A percentile compares a stretch with the other conserved stretches of the same genome.
Evolutionary conservation across 169 alveolate genomes (phyloP).

Genomic region (Plasmodium gallinaceum): DNA sequence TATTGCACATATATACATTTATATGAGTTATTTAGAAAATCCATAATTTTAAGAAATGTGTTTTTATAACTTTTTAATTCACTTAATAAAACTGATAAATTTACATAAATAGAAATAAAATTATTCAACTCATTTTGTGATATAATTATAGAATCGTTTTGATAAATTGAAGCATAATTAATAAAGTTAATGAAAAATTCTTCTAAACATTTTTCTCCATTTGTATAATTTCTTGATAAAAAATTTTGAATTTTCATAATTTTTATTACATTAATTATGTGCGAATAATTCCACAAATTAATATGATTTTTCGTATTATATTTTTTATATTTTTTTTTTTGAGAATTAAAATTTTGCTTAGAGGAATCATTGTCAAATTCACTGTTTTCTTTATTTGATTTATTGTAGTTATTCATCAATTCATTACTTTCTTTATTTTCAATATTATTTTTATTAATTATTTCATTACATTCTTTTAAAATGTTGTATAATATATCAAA

Average conservation of each 20-base stretch:
- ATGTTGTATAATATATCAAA: slow-evolving; percentile 25
- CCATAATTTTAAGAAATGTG: background rate
- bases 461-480: background rate
- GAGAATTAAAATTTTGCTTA: background rate
- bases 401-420: background rate
- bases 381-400: background rate
- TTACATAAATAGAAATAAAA: slow-evolving; percentile 36
- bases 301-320: background rate
- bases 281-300: slow-evolving; percentile 37
- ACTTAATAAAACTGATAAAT: slow-evolving; percentile 12
- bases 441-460: background rate
- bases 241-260: slow-evolving; percentile 27
- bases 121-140: slow-evolving; percentile 54
- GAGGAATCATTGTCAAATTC: background rate
- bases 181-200: background rate
- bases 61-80: slow-evolving; percentile 3
- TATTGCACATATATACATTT: background rate
- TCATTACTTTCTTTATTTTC: background rate
- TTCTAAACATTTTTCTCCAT: slow-evolving; percentile 9
- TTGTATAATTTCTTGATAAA: background rate
- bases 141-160: background rate
- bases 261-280: slow-evolving; percentile 29
- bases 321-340: background rate
- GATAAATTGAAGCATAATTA: background rate
- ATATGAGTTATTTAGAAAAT: slow-evolving; percentile 6